phyloP scores from a whole-genome alignment of 306 rosid species.

The Trifolium subterraneum region DNA sequence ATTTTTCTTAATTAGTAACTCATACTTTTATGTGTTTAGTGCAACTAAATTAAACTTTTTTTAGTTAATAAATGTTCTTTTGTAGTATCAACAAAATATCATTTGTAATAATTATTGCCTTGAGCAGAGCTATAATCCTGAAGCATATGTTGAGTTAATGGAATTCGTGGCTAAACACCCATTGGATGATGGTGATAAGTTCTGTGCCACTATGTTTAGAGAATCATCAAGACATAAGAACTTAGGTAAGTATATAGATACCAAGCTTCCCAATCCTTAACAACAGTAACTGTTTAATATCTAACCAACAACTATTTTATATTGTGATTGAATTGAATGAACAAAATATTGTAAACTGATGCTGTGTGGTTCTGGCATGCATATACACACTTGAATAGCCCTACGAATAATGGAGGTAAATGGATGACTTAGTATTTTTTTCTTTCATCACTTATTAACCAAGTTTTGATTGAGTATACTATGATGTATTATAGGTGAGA shows the following conservation, averaged over 20 bases:
- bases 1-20: no score
- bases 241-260: constrained; percentile 57
- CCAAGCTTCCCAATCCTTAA: constrained; percentile 24
- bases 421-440: constrained; percentile 24
- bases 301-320: constrained; percentile 14
- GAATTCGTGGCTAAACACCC: constrained; percentile 73
- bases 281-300: constrained; percentile 29
- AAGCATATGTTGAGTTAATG: constrained; percentile 83
- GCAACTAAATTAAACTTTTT: neutral
- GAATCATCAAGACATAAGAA: constrained; percentile 86
- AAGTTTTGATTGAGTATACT: constrained; percentile 18
- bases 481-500: constrained; percentile 63
- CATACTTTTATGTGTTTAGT: neutral
- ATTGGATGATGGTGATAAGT: constrained; percentile 83
- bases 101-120: constrained; percentile 39
- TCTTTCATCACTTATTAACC: constrained; percentile 12
- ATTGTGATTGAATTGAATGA: constrained; percentile 39
- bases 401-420: constrained; percentile 87
- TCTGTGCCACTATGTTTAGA: constrained; percentile 83
- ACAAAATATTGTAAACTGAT: constrained; percentile 37
- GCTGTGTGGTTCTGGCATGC: constrained; percentile 36
- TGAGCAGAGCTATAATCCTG: constrained; percentile 82
- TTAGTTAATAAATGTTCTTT: neutral
- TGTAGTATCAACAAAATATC: neutral
- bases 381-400: constrained; percentile 59